Base-by-base conservation (phyloP, 2,329 filamentous ascomycete species). In the Elsinoe fawcettii region DNA sequence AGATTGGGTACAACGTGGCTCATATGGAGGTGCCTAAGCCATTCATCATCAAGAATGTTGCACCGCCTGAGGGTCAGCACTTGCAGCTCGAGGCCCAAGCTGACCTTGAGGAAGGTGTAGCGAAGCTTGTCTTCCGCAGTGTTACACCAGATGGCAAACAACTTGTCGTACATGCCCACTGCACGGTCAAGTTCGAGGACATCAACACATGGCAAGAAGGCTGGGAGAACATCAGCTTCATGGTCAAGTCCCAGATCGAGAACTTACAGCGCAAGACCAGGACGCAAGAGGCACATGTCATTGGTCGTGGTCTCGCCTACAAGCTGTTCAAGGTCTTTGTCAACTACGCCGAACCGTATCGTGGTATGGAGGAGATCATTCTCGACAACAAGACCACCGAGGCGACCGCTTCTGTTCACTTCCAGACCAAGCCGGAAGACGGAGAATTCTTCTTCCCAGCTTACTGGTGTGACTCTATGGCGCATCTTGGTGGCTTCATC, bases 291-390 rank as follows among this genome's bases (percentile, higher is more conserved):
- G 85, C 86, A 25, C 86, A 87, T 68, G 86, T 87, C 72, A 80
- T 90, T 60, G 81, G 86, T 51, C 83, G 86, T 23, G 86, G 86
- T 32, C 81, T 90, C 74, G 85, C 86, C 12, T 93, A 93, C 78
- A 91, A 90, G 73, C 78, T 86, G 54, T 82, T 82, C 73, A 78
- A 78, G 65, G 75, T 78, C 55, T 71, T 82, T 30, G 80, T 82
- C 36, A 77, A 76, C 51, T 83, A 83, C 63, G 75, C 77, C 58
- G 73, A 76, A 58, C 79, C 77, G 64, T 83, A 80, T 68, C 75
- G 78, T 56, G 79, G 77, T 51, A 82, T 83, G 71, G 73, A 79
- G 46, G 79, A 82, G 63, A 80, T 82, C 49, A 79, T 82, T 51
- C 72, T 82, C 9, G 78, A 82, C 64, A 77, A 77, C 59, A 75